A percentile compares a stretch with the other conserved stretches of the same genome.
phyloP scores from a whole-genome alignment of 73 alveolate genomes.

The Breviolum minutum region DNA sequence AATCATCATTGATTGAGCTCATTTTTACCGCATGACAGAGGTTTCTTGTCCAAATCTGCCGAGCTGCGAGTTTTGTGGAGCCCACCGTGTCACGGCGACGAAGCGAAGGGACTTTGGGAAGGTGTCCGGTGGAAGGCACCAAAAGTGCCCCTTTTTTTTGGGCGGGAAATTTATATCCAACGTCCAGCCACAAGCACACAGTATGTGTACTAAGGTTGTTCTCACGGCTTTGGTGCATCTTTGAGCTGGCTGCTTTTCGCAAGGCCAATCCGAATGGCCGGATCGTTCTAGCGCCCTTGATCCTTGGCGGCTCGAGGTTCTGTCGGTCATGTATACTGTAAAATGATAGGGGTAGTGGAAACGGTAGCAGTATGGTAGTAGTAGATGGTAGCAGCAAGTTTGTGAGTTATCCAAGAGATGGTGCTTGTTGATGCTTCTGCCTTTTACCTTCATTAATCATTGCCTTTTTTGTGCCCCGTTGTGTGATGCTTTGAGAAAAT shows the following conservation, averaged over 20 bases:
- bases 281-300: conserved; percentile 20
- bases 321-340: neutral
- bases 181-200: neutral
- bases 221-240: conserved; percentile 48
- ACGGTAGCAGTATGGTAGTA: too few species aligned
- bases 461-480: too few species aligned
- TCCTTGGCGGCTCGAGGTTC: neutral
- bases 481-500: too few species aligned
- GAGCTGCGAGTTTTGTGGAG: conserved; percentile 24
- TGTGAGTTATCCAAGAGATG: too few species aligned
- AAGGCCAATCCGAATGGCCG: conserved; percentile 24
- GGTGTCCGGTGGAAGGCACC: neutral
- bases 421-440: too few species aligned
- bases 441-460: too few species aligned
- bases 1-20: too few species aligned
- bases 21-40: neutral
- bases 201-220: neutral
- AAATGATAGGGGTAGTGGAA: too few species aligned
- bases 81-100: conserved; percentile 16
- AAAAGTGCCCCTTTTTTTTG: neutral
- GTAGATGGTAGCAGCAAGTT: too few species aligned
- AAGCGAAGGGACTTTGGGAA: neutral
- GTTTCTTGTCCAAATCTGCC: neutral
- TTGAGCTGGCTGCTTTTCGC: conserved; percentile 30
- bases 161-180: neutral